phyloP scores from a whole-genome alignment of 257 asterid species.

The Solanum pennellii region DNA sequence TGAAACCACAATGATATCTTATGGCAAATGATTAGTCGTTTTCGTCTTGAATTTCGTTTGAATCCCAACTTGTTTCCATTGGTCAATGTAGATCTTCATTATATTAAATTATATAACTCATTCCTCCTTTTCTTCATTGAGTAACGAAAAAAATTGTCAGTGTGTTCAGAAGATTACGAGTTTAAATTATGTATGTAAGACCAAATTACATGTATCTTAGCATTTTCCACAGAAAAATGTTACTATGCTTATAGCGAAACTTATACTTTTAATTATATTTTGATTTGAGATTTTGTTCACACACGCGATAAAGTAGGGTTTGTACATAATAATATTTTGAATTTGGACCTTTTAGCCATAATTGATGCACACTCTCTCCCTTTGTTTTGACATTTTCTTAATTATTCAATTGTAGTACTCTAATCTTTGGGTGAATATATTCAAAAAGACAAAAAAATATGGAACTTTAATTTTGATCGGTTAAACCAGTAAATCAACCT shows the following conservation, averaged over 20 bases:
- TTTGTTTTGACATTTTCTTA: neutral
- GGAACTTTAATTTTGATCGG: no score
- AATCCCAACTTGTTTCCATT: constrained; percentile 15
- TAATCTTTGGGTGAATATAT: neutral
- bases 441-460: neutral
- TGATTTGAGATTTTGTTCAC: neutral
- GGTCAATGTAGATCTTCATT: constrained; percentile 13
- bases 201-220: neutral
- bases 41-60: constrained; percentile 22
- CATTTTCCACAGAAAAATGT: neutral
- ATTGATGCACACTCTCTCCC: neutral
- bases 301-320: neutral
- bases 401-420: neutral
- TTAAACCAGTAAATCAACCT: no score
- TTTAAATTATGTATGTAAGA: neutral
- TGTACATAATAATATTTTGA: neutral
- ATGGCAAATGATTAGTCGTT: constrained; percentile 17
- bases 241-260: neutral
- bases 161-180: neutral
- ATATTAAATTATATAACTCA: neutral
- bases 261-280: neutral
- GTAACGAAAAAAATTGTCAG: neutral
- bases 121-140: neutral
- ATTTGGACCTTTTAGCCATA: neutral
- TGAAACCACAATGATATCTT: constrained; percentile 11